Percentiles rank a stretch among this genome's conserved stretches.
Conservation (phyloP, 225 moss, liverwort and hornwort species). For the Ulota crispa region DNA sequence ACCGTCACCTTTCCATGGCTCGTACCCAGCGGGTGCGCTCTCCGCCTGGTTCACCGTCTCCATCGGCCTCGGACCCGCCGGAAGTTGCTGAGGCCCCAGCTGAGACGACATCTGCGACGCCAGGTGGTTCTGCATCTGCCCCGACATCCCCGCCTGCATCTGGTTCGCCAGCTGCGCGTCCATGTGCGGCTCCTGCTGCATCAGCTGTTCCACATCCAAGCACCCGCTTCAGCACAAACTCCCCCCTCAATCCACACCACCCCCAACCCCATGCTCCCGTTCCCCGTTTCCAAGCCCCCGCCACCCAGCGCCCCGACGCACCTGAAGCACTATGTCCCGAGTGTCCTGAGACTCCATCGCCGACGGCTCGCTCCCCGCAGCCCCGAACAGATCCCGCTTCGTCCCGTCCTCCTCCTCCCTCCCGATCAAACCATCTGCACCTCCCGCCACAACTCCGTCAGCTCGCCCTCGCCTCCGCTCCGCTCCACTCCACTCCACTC, state of each 20-base stretch:
- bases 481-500: too few relatives aligned
- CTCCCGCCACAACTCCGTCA: slow-evolving; percentile 13
- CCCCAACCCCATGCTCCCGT: not conserved
- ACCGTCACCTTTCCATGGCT: slow-evolving; percentile 36
- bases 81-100: slow-evolving; percentile 16
- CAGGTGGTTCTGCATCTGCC: slow-evolving; percentile 33
- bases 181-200: slow-evolving; percentile 58
- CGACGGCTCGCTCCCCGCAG: slow-evolving; percentile 54
- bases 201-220: slow-evolving; percentile 34
- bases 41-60: slow-evolving; percentile 34
- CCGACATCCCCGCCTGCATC: slow-evolving; percentile 30
- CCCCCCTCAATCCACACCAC: not conserved
- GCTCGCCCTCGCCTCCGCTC: not conserved
- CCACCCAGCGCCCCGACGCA: not conserved
- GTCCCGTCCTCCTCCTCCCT: slow-evolving; percentile 57
- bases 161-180: slow-evolving; percentile 45
- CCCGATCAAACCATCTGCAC: slow-evolving; percentile 49
- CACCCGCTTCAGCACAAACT: not conserved
- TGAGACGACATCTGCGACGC: slow-evolving; percentile 28
- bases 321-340: slow-evolving; percentile 58
- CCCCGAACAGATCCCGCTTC: slow-evolving; percentile 55
- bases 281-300: not conserved
- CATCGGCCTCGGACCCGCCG: slow-evolving; percentile 16
- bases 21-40: slow-evolving; percentile 35
- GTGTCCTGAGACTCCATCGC: slow-evolving; percentile 50